These are phyloP conservation scores for Arabidopsis arenosa DNA, from an alignment of 345 rosid genomes.

Conservation along the genomic window DNA sequence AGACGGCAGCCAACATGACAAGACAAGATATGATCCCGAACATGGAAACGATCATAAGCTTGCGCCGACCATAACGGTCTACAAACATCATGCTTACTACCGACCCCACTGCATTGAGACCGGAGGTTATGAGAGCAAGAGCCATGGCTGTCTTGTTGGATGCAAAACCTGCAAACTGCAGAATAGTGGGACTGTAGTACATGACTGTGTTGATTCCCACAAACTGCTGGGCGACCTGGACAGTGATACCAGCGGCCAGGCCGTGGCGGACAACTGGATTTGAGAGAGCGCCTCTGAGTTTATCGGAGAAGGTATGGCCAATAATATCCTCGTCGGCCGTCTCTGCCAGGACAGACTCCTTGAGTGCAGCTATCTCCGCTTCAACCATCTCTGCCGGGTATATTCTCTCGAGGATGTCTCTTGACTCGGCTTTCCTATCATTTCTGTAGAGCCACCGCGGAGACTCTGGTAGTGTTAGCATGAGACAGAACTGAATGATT, in stretches of 20 bases:
- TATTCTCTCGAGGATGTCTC: constrained; percentile 61
- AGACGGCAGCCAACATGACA: constrained; percentile 56
- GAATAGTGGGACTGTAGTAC: constrained; percentile 85
- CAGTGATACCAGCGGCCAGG: constrained; percentile 77
- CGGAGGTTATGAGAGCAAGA: constrained; percentile 74
- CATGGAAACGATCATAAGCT: constrained; percentile 76
- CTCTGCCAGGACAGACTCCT: constrained; percentile 57
- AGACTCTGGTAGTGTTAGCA: constrained; percentile 79
- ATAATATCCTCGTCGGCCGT: constrained; percentile 54
- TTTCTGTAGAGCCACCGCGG: constrained; percentile 81
- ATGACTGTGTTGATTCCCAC: constrained; percentile 88
- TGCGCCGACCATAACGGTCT: constrained; percentile 74
- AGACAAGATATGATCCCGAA: constrained; percentile 66
- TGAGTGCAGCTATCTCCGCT: constrained; percentile 54
- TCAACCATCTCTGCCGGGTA: constrained; percentile 69
- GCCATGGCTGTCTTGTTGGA: constrained; percentile 78
- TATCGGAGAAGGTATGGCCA: constrained; percentile 52
- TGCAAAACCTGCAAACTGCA: constrained; percentile 86
- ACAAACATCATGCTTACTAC: constrained; percentile 73
- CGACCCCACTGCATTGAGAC: constrained; percentile 77
- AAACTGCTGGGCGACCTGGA: constrained; percentile 91
- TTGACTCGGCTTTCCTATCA: constrained; percentile 59
- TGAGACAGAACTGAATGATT: constrained; percentile 62
- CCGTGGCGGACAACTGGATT: constrained; percentile 61
- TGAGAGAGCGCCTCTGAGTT: constrained; percentile 65